Percentiles rank a stretch among this genome's conserved stretches.
Conservation (phyloP, 2,329 filamentous ascomycete species). For the Diaporthe vexans region DNA sequence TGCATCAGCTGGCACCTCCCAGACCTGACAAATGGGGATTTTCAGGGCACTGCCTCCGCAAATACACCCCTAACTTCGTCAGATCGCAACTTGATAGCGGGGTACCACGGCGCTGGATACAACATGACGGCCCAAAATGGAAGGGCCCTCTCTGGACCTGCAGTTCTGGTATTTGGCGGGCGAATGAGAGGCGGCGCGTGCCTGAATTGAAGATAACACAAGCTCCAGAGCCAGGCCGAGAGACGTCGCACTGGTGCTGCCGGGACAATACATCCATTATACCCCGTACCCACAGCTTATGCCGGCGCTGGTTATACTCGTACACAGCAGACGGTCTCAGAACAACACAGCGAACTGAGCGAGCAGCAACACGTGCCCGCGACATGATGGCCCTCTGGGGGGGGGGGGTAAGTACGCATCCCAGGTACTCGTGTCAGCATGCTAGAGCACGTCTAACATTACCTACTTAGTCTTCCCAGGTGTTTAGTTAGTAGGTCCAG, state of each 20-base stretch:
- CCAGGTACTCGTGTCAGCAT: background rate
- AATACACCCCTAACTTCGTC: constrained; percentile 29
- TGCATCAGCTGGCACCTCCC: constrained; percentile 33
- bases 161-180: constrained; percentile 35
- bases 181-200: constrained; percentile 40
- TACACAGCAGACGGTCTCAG: background rate
- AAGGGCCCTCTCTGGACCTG: constrained; percentile 38
- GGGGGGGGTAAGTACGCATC: too few relatives aligned
- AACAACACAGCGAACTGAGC: background rate
- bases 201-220: constrained; percentile 39
- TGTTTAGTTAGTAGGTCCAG: background rate
- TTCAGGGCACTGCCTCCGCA: constrained; percentile 36
- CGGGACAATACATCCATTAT: constrained; percentile 2
- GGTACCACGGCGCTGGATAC: constrained; percentile 40
- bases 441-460: background rate
- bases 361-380: background rate
- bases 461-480: background rate
- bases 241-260: constrained; percentile 24
- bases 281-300: constrained; percentile 27
- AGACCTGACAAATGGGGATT: constrained; percentile 32
- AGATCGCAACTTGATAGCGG: constrained; percentile 40
- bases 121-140: constrained; percentile 30
- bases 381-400: background rate
- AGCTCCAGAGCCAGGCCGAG: constrained; percentile 17
- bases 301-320: background rate